Conservation (phyloP, 371 early-diverging fungal genomes). For the Chytridiales sp. region DNA sequence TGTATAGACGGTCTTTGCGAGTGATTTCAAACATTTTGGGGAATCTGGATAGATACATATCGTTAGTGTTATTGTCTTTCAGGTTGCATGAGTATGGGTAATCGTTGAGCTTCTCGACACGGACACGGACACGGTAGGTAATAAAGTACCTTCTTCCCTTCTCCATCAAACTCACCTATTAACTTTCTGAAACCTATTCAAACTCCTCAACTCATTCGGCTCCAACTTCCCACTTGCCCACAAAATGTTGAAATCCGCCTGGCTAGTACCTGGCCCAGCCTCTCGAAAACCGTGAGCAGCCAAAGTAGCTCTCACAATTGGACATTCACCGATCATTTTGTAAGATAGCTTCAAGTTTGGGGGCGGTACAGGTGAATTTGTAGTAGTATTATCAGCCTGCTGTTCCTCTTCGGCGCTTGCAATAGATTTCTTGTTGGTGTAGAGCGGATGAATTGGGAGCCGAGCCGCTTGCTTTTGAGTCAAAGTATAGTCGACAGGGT, state of each 20-base stretch:
- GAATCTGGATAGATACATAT: slow-evolving; percentile 15
- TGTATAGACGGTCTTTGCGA: slow-evolving; percentile 19
- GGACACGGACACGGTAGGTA: background rate
- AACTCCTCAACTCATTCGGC: slow-evolving; percentile 13
- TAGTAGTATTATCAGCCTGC: no score
- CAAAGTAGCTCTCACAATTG: slow-evolving; percentile 19
- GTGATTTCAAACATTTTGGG: slow-evolving; percentile 20
- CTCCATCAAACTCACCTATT: slow-evolving; percentile 15
- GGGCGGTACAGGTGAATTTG: no score
- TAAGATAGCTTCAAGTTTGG: slow-evolving; percentile 10
- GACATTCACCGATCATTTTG: slow-evolving; percentile 8
- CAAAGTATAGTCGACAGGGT: slow-evolving; percentile 1
- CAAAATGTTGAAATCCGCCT: slow-evolving; percentile 17
- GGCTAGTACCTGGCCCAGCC: slow-evolving; percentile 10
- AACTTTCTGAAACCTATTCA: slow-evolving; percentile 23
- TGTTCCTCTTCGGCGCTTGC: no score
- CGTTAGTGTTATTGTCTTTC: no score
- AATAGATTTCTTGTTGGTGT: no score
- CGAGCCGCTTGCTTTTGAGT: slow-evolving; percentile 12
- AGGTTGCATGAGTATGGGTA: background rate
- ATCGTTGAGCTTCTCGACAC: background rate
- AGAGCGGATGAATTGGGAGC: background rate
- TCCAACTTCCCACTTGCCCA: slow-evolving; percentile 21
- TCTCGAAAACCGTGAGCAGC: slow-evolving; percentile 18
- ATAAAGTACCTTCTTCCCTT: no score